Evolutionary conservation across 805 yeast species (phyloP), one percentile per base, ranked within the genome.

Genomic region (Candida maris): DNA sequence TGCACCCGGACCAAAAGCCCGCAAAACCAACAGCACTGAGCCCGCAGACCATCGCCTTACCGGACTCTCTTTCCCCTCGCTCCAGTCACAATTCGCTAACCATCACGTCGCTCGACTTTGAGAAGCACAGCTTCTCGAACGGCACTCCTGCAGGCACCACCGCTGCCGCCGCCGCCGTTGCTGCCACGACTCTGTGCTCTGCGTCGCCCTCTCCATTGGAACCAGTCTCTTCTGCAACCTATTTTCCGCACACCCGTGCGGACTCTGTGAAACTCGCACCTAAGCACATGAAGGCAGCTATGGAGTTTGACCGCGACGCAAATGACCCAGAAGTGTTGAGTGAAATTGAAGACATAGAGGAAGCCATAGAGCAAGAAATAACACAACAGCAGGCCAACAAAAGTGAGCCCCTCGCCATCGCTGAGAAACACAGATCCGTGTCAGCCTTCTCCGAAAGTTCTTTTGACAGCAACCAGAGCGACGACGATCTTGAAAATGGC

Each of bases 141-240:
- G n/a, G n/a, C n/a, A 40, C 40, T 29, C 13, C 22, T n/a, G 8
- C 15, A n/a, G n/a, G 25, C 4, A 13, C 16, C 9, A 5, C 28
- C 9, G 21, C 19, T 8, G 38, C 32, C 24, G n/a, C 29, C 5
- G 10, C 16, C 35, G 16, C 18, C 6, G 20, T 27, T 4, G 12
- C 19, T 6, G 30, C 46, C 4, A 4, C 35, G 8, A 21, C 23
- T 32, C n/a, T n/a, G n/a, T n/a, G n/a, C n/a, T 28, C 49, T 4
- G 17, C 39, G 15, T 37, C 46, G 5, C 15, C 55, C 18, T 46
- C 58, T 15, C 48, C 59, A 0, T 47, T 76, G 30, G 81, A 80
- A 40, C 85, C 85, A 0, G 74, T 79, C 0, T 77, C 84, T 0
- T 76, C 83, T 2, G 87, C 86, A 1, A 79, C 85, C 1, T 81